phyloP scores from a whole-genome alignment of 192 early-diverging fungal genomes.

The Pilobolus umbonatus region DNA sequence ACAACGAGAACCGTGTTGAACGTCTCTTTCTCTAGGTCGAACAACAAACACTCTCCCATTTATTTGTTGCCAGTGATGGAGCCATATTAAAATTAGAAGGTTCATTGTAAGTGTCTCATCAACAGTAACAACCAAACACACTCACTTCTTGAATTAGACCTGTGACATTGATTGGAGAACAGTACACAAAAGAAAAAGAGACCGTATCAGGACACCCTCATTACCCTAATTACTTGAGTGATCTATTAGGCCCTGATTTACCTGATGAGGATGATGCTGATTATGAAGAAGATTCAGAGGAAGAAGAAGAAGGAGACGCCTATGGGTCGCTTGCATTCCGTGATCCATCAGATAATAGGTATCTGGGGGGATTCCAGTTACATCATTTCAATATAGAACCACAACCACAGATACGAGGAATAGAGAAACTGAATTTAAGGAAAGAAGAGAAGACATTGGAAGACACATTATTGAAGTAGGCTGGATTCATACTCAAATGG shows the following conservation, averaged over 20 bases:
- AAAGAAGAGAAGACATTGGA: constrained; percentile 6
- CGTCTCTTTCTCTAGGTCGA: neutral
- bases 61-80: constrained; percentile 5
- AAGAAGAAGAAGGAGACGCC: neutral
- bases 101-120: constrained; percentile 1
- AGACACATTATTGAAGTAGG: constrained; percentile 14
- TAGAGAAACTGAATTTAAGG: constrained; percentile 3
- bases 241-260: constrained; percentile 9
- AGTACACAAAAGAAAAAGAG: neutral
- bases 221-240: neutral
- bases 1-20: neutral
- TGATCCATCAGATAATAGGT: constrained; percentile 13
- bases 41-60: neutral
- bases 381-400: constrained; percentile 8
- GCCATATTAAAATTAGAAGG: constrained; percentile 10
- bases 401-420: neutral
- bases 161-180: neutral
- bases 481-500: neutral
- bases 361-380: constrained; percentile 14
- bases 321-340: constrained; percentile 12
- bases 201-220: neutral
- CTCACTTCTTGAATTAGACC: neutral
- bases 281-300: constrained; percentile 6
- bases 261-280: constrained; percentile 7
- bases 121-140: neutral